phyloP scores from a whole-genome alignment of 2,329 filamentous ascomycete species.

The Penicillium fuscoglaucum region DNA sequence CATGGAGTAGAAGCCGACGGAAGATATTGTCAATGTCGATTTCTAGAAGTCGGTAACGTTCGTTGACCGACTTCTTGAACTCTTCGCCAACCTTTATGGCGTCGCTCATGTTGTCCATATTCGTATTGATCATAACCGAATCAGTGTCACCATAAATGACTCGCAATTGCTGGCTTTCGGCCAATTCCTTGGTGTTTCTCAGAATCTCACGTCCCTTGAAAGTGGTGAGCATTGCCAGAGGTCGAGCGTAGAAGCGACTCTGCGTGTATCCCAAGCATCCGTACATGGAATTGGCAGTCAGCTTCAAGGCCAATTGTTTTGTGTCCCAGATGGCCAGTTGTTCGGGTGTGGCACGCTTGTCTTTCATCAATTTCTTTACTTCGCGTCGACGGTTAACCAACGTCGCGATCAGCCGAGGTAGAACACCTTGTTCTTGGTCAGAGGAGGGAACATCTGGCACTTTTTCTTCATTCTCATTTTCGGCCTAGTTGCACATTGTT shows the following conservation, averaged over 20 bases:
- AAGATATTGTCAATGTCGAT: constrained; percentile 99
- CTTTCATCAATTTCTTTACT: constrained; percentile 97
- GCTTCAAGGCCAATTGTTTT: constrained; percentile 92
- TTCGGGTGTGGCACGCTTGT: constrained; percentile 79
- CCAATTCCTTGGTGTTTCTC: constrained; percentile 90
- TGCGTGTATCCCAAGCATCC: constrained; percentile 96
- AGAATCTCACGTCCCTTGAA: constrained; percentile 98
- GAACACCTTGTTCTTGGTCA: constrained; percentile 76
- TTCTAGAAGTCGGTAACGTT: constrained; percentile 86
- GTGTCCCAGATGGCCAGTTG: constrained; percentile 95
- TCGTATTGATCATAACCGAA: constrained; percentile 99
- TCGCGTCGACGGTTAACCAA: constrained; percentile 85
- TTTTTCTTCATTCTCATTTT: constrained; percentile 77
- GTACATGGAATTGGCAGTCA: constrained; percentile 99
- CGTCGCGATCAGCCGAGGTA: constrained; percentile 87
- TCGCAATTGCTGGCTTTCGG: constrained; percentile 84
- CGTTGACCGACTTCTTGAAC: constrained; percentile 94
- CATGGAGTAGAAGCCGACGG: constrained; percentile 85
- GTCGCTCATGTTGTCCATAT: constrained; percentile 87
- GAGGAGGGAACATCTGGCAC: constrained; percentile 79
- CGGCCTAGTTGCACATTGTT: constrained; percentile 26
- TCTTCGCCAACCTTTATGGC: constrained; percentile 89
- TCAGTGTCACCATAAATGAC: constrained; percentile 99
- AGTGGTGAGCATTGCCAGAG: constrained; percentile 91
- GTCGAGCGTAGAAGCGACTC: constrained; percentile 94